Evolutionary conservation across 768 basidiomycete genomes (phyloP), one percentile per base, ranked within the genome.

Genomic region (Lyophyllum decastes): DNA sequence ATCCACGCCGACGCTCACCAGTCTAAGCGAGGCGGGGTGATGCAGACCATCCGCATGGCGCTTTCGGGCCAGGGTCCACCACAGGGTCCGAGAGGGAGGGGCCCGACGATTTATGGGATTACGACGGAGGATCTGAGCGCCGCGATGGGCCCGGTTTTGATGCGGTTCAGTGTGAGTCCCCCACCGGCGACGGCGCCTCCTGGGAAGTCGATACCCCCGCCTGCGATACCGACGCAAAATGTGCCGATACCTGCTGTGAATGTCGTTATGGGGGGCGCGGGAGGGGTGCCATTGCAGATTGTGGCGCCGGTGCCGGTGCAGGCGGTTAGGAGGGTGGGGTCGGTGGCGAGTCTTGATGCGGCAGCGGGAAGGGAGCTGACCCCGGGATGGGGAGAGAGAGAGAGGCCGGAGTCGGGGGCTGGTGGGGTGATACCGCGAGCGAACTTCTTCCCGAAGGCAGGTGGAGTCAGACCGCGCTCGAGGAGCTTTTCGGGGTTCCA

Each of bases 401-500:
- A 35, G 52, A 61, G 40, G 24, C 14, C 40, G 3, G 54, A 26
- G 30, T 24, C 58, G 44, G 49, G 51, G 43, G 19, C 59, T 9
- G 58, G 62, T 38, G 70, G 63, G 1, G 67, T 66, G 4, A 76
- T 89, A 25, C 86, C 82, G 0, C 70, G 88, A 14, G 76, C 87
- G 0, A 86, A 88, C 47, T 90, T 92, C 64, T 77, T 83, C 55
- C 89, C 90, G 0, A 79, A 79, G 54, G 76, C 74, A 9, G 75
- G 78, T 7, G 76, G 76, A 2, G 63, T 74, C 9, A 73, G 91
- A 5, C 92, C 91, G 4, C 70, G 90, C 49, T 91, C 89, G 21
- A 73, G 89, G 63, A 92, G 90, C 60, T 93, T 93, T 66, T 92
- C 90, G 9, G 87, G 83, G 2, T 87, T 91, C 70, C 81, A 84